Evolutionary conservation across 2,329 filamentous ascomycete genomes (phyloP), one percentile per base, ranked within the genome.

Genomic region (Apiospora pterosperma): DNA sequence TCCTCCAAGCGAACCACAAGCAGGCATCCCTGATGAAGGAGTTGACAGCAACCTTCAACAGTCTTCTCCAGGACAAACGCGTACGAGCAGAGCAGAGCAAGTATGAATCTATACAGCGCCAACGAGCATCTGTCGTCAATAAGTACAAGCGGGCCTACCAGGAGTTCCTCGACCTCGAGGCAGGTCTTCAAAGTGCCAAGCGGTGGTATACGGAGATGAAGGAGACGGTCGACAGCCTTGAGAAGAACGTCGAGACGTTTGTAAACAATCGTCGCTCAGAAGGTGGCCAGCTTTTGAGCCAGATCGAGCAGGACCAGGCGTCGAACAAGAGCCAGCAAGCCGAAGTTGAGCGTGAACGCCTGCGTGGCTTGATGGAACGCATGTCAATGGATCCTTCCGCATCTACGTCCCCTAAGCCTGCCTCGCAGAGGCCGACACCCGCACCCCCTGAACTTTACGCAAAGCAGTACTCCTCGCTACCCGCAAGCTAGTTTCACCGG

Each of bases 241-340:
- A 93, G 72, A 96, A 97, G 84, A 99, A 99, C 72, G 96, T 99
- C 1, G 95, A 98, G 69, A 92, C 91, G 0, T 99, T 99, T 78
- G 94, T 99, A 69, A 96, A 93, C 80, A 99, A 99, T 76, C 88
- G 96, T 62, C 84, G 94, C 66, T 90, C 92, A 0, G 96, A 99
- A 80, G 96, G 96, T 4, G 92, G 93, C 0, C 92, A 97, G 75
- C 85, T 99, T 5, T 85, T 99, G 39, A 89, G 88, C 70, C 91
- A 93, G 70, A 99, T 99, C 68, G 93, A 97, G 76, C 89, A 91
- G 69, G 88, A 91, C 61, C 90, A 90, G 72, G 85, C 87, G 5
- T 87, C 84, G 61, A 90, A 76, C 74, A 85, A 86, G 75, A 79
- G 75, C 62, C 78, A 81, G 4, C 84, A 86, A 65, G 93, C 93